Evolutionary conservation across 176 grass and related monocot genomes (phyloP), one percentile per base, ranked within the genome.

Genomic region (Phoenix dactylifera): DNA sequence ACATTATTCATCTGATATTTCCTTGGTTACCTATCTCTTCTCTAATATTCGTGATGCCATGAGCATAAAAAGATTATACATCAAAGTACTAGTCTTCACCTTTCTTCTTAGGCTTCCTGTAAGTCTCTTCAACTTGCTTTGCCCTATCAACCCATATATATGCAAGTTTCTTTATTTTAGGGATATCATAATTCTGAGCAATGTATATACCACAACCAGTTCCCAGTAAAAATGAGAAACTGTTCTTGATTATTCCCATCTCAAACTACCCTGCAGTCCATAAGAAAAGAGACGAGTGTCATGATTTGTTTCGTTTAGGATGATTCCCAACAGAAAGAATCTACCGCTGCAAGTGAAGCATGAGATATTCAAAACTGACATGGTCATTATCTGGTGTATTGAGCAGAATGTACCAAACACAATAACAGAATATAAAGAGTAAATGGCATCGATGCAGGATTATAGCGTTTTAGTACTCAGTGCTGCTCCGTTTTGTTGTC

Each of bases 101-200:
- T 51, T 82, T 87, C 58, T 55, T 54, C 39, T 65, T 65, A 17
- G 18, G 48, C 1, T 68, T 30, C 80, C 86, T 79, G 71, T 76
- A 84, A 0, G 77, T 44, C 29, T 87, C 74, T 68, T 93, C 88
- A 0, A 84, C 0, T 50, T 81, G 61, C 35, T 87, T 93, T 4
- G 54, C 74, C 64, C 26, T 71, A 16, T 58, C 81, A 57, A 93
- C 24, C 65, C 61, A 54, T 10, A 1, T 15, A 68, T 48, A 51
- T 24, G 71, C 54, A 49, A 84, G 18, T 49, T 76, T 52, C 67
- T 67, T 87, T 18, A 93, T 60, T 24, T 93, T 93, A 55, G 88
- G 88, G 51, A 93, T 70, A 4, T 87, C 23, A 22, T 93, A 93
- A 78, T 84, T 93, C 64, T 93, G 88, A 29, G 88, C 83, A 48